Evolutionary conservation across 129 eudicot genomes (phyloP), one percentile per base, ranked within the genome.

Genomic region (Calendula officinalis): DNA sequence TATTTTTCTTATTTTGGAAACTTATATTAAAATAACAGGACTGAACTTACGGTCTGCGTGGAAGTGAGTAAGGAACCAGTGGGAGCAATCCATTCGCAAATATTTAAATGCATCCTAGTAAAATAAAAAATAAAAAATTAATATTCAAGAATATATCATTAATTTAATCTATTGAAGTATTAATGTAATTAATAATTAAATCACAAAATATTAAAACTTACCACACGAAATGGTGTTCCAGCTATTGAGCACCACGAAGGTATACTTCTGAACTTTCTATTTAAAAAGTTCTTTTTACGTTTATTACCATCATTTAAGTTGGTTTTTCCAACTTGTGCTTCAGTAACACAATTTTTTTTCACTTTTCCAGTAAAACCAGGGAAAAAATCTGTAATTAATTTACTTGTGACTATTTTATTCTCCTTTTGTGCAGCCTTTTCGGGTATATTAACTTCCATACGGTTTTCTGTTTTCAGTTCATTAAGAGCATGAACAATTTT

Each of bases 31-130:
- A 59, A 60, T 39, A 66, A 16, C 11, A 48, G 11, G 12, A 17
- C 37, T n/a, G 33, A 44, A 80, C 96, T 81, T 88, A 88, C 96
- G 99, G 47, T 92, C 99, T 45, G 83, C 64, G 74, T 92, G 99
- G 66, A 92, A 88, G 84, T 88, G 99, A 47, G 89, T 85, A 56
- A 92, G 99, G 71, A 92, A 92, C 96, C 96, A 92, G 73, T 88
- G 87, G 13, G 72, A 85, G 71, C 91, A 92, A 77, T 92, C 96
- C 70, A 87, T 81, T 80, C 91, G 72, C 41, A 92, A 76, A 71
- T 81, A 86, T 58, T 79, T 90, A 62, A 92, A 88, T 54, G 96
- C 96, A 67, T 92, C 99, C 99, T 92, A 85, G 45, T 49, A 79
- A 70, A 67, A 60, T 8, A 39, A 2, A 61, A 51, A 22, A 22